Percentiles rank a stretch among this genome's conserved stretches.
These are phyloP conservation scores for Coemansia sp. DNA, from an alignment of 192 early-diverging fungal species.

Conservation along the genomic window DNA sequence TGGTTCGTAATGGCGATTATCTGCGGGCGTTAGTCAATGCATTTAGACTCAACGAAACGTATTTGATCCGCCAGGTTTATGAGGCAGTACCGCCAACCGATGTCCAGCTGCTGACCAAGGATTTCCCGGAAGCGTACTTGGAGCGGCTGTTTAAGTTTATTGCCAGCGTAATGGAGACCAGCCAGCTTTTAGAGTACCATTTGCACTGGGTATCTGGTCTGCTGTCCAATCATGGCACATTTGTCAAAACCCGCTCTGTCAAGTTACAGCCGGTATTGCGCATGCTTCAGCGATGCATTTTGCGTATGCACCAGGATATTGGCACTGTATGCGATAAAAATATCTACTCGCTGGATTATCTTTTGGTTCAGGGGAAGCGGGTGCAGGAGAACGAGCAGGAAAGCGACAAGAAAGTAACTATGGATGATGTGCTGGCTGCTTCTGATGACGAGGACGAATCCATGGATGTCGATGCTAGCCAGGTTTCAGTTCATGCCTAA, in stretches of 20 bases:
- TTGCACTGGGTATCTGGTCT: conserved; percentile 78
- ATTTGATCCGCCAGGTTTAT: conserved; percentile 74
- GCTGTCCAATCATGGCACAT: conserved; percentile 73
- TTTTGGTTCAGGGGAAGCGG: conserved; percentile 46
- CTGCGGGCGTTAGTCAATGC: conserved; percentile 87
- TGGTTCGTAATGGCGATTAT: conserved; percentile 76
- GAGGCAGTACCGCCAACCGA: conserved; percentile 75
- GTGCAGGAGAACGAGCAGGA: conserved; percentile 18
- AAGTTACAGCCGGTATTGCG: conserved; percentile 72
- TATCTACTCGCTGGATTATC: conserved; percentile 41
- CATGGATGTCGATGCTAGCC: conserved; percentile 28
- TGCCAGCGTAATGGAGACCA: conserved; percentile 72
- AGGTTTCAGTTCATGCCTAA: conserved; percentile 8
- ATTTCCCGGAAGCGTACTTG: conserved; percentile 83
- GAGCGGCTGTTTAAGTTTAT: conserved; percentile 83
- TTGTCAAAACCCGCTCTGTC: conserved; percentile 64
- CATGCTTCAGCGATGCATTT: conserved; percentile 73
- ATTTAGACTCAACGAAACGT: conserved; percentile 86
- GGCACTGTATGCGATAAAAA: conserved; percentile 50
- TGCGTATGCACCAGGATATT: conserved; percentile 53
- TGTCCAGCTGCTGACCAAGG: conserved; percentile 71
- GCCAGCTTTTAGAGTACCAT: conserved; percentile 83
- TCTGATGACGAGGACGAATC: conserved; percentile 13
- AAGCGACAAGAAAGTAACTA: conserved; percentile 15
- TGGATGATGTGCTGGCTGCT: conserved; percentile 33